These are phyloP conservation scores for Lenzites betulinus DNA, from an alignment of 768 basidiomycete species.

Conservation along the genomic window DNA sequence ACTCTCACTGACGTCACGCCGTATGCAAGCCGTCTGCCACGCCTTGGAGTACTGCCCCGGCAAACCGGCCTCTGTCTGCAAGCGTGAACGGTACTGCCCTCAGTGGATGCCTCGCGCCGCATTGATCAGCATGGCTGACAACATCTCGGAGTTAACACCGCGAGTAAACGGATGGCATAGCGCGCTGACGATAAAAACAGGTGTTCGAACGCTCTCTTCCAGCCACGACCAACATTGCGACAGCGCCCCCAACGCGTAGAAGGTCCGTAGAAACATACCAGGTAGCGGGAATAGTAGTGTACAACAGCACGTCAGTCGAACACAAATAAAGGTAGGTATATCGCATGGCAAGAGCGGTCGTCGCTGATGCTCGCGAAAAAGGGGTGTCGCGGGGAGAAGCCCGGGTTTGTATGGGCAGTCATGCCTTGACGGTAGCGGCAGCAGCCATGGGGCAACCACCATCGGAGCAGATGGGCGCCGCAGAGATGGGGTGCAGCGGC, in stretches of 20 bases:
- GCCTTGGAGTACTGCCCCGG: slow-evolving; percentile 5
- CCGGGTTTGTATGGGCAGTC: neutral
- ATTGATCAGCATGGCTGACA: too few species aligned
- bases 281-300: slow-evolving; percentile 14
- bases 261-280: slow-evolving; percentile 7
- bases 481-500: slow-evolving; percentile 14
- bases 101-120: too few species aligned
- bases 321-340: slow-evolving; percentile 8
- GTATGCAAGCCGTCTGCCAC: neutral
- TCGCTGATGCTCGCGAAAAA: neutral
- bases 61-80: too few species aligned
- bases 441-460: slow-evolving; percentile 1
- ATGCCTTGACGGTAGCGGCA: slow-evolving; percentile 11
- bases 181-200: too few species aligned
- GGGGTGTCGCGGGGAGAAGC: neutral
- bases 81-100: neutral
- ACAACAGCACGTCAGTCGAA: slow-evolving; percentile 8
- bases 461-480: slow-evolving; percentile 15
- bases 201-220: too few species aligned
- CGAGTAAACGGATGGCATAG: too few species aligned
- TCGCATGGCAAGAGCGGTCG: neutral
- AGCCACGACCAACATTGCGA: too few species aligned
- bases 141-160: too few species aligned
- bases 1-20: slow-evolving; percentile 6
- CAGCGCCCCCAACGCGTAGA: too few species aligned